A percentile compares a stretch with the other conserved stretches of the same genome.
Evolutionary conservation across 1,284 basidiomycete species (phyloP).

Genomic region (Bondarzewia mesenterica): DNA sequence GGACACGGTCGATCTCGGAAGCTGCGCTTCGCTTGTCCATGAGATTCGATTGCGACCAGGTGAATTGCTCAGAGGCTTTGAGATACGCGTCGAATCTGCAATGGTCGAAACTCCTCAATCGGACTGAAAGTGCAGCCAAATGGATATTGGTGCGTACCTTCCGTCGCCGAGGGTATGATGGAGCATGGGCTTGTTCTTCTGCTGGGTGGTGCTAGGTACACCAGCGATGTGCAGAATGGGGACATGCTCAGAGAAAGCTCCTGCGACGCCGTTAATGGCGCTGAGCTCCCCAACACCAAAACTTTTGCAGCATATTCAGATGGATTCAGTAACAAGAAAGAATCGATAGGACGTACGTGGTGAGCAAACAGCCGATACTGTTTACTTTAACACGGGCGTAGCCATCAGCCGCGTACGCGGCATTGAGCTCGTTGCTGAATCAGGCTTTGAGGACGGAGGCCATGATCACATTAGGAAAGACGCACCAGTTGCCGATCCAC

Average conservation of each 20-base stretch:
- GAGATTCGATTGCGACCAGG: slow-evolving; percentile 60
- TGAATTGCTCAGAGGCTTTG: slow-evolving; percentile 72
- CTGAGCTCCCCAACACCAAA: slow-evolving; percentile 90
- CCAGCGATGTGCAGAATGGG: slow-evolving; percentile 92
- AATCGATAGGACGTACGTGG: slow-evolving; percentile 47
- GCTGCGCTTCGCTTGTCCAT: slow-evolving; percentile 46
- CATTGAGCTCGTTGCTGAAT: slow-evolving; percentile 77
- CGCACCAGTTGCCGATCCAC: slow-evolving; percentile 87
- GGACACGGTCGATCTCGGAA: slow-evolving; percentile 73
- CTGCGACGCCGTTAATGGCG: slow-evolving; percentile 76
- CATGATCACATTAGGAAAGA: not conserved
- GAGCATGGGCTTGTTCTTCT: slow-evolving; percentile 61
- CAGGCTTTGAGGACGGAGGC: not conserved
- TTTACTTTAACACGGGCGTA: slow-evolving; percentile 81
- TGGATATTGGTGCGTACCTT: slow-evolving; percentile 29
- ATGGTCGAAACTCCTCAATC: not conserved
- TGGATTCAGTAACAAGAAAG: not conserved
- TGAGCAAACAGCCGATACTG: slow-evolving; percentile 66
- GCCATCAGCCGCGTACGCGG: slow-evolving; percentile 90
- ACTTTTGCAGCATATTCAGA: slow-evolving; percentile 28
- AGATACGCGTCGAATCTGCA: slow-evolving; percentile 69
- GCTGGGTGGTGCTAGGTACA: slow-evolving; percentile 69
- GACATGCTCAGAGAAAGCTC: slow-evolving; percentile 81
- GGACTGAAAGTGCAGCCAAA: not conserved
- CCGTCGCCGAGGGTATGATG: slow-evolving; percentile 88